Evolutionary conservation across 2,329 filamentous ascomycete genomes (phyloP), one percentile per base, ranked within the genome.

Genomic region (Fusarium austroafricanum): DNA sequence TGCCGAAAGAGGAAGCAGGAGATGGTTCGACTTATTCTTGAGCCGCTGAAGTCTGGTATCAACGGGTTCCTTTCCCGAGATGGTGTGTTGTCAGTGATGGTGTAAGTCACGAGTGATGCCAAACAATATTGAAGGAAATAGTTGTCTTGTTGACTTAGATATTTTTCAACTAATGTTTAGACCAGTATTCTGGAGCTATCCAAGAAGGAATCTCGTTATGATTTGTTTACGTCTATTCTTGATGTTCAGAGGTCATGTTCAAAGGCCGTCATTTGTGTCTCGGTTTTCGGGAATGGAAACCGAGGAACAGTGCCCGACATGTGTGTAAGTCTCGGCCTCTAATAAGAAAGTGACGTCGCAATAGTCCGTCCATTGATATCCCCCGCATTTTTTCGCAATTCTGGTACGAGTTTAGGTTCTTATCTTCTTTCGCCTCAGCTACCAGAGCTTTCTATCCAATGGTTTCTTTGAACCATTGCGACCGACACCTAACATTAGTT

Each of bases 21-120:
- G 8, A 3, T 20, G 17, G 3, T 17, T 17, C 18, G n/a, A 8
- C 18, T 9, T 20, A 18, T 38, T 9, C 5, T 29, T 35, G 4
- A 17, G 49, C 33, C 14, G 10, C 20, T 33, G 6, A 15, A 28
- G 29, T 23, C 29, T 65, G 38, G 15, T 23, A 26, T n/a, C 11
- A 3, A 11, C 65, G 65, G 51, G 38, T 65, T 51, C 40, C 15
- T 53, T 12, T 53, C 17, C 60, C 60, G 51, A 65, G 35, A 26
- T 50, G 20, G 28, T 43, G 49, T 11, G 31, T 29, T 37, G 43
- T 15, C 14, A 31, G 11, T 20, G 3, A 6, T 35, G 20, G 31
- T 67, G 28, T 67, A 63, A 63, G 57, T 50, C 38, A 40, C 14
- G n/a, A 31, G 15, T 17, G 10, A n/a, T n/a, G n/a, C n/a, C n/a